Base-by-base conservation (phyloP, 176 grass and related monocot species). In the Alopecurus myosuroides region DNA sequence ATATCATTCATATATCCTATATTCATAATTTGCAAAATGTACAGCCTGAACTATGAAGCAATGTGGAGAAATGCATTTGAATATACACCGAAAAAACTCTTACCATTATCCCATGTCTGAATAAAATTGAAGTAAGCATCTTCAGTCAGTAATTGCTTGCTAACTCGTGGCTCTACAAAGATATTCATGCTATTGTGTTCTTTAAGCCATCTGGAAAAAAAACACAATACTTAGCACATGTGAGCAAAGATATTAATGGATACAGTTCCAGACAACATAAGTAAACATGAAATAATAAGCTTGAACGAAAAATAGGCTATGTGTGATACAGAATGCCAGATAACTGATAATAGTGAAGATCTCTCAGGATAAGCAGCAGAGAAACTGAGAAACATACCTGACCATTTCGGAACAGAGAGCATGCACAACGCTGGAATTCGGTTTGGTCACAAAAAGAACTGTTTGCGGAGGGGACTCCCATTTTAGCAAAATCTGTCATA, bases 401-500 rank as follows among this genome's bases (percentile, higher is more conserved):
- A 94, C 80, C 80, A 98, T 94, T 88, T 98, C 88, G 39, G 82
- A 72, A 52, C 87, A 94, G 50, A 93, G 91, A 39, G 83, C 20
- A 78, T 29, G 85, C 69, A 98, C 95, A 64, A 88, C 85, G 33
- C 82, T 91, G 55, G 95, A 98, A 89, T 98, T 94, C 17, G 95
- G 95, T 88, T 98, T 98, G 71, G 90, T 93, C 76, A 98, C 80
- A 75, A 98, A 90, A 82, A 98, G 82, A 70, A 98, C 92, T 73
- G 90, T 98, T 80, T 94, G 90, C 5, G 95, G 95, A 65, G 83
- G 79, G 23, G 92, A 93, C 91, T 98, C 95, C 95, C 95, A 98
- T 90, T 94, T 98, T 55, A 95, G 85, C 67, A 98, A 93, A 85
- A 98, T 98, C 95, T 98, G 92, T 56, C n/a, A n/a, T n/a, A n/a